Conservation (phyloP, 495 filamentous ascomycete genomes). For the Acidomyces sp. region DNA sequence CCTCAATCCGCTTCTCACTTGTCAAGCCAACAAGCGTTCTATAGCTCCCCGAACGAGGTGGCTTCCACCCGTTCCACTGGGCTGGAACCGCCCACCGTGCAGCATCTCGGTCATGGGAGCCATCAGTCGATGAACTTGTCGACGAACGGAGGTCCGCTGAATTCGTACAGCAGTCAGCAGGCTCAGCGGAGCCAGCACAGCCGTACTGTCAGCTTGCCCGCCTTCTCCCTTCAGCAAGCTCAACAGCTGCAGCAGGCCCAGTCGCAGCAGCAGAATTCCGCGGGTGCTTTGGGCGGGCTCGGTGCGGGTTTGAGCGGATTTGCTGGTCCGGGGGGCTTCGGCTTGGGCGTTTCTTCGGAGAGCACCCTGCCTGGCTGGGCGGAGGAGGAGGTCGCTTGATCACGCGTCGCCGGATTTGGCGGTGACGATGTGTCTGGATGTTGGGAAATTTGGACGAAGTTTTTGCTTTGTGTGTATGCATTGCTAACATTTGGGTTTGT, state of each 20-base stretch:
- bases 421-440: background rate
- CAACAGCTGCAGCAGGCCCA: slow-evolving; percentile 11
- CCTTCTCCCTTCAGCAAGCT: slow-evolving; percentile 14
- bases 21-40: slow-evolving; percentile 27
- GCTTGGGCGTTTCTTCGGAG: slow-evolving; percentile 50
- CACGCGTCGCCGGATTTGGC: background rate
- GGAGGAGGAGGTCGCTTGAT: slow-evolving; percentile 20
- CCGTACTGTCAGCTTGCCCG: slow-evolving; percentile 13
- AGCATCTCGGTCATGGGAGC: slow-evolving; percentile 34
- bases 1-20: slow-evolving; percentile 35
- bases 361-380: slow-evolving; percentile 49
- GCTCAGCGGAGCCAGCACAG: slow-evolving; percentile 5
- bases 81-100: slow-evolving; percentile 29
- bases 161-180: slow-evolving; percentile 1
- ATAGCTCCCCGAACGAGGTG: slow-evolving; percentile 33
- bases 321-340: slow-evolving; percentile 35
- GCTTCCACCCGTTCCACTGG: slow-evolving; percentile 4
- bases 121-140: slow-evolving; percentile 44
- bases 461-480: too few relatives aligned
- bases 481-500: too few relatives aligned
- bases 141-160: slow-evolving; percentile 27
- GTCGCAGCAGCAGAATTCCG: slow-evolving; percentile 7
- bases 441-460: too few relatives aligned
- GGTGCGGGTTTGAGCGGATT: slow-evolving; percentile 6
- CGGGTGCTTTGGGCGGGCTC: slow-evolving; percentile 2